Base-by-base conservation (phyloP, 495 filamentous ascomycete genomes). In the Paragyromitra xinjiangensis region DNA sequence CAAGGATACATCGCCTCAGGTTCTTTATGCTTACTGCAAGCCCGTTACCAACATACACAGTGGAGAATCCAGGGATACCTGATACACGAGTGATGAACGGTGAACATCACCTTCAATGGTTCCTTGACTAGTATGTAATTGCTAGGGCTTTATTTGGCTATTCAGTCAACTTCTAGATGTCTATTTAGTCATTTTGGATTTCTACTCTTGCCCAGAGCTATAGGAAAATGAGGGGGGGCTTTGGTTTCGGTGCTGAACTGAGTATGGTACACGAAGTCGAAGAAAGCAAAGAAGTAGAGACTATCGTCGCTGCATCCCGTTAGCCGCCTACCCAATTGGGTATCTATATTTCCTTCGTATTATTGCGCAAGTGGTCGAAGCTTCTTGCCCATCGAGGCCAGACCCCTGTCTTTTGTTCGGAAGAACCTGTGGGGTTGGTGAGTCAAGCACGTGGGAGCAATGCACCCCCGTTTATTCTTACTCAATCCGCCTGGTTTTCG, bases 41-140 rank as follows among this genome's bases (percentile, higher is more conserved):
- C 14, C 26, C 37, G 1, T 4, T 39, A 6, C 12, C 8, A 66
- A 7, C 11, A 14, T 16, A 8, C 5, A 7, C 6, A 0, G 14
- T 9, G 14, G 34, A 26, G 19, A 19, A 34, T 9, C 37, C 22
- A 22, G 7, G 22, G 50, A 14, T 61, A 22, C 42, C 14, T 26
- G 14, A n/a, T 5, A 11, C 11, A 64, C 69, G 69, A 71, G 69
- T 71, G 69, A 71, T 51, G 44, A 61, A 6, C 64, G 44, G 45
- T 71, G 69, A 71, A 71, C n/a, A 53, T 24, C 7, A 29, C 29
- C 45, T 29, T 63, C 53, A 51, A 51, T n/a, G 19, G 16, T n/a
- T 7, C n/a, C 19, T n/a, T 51, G 29, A 3, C 29, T 3, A 3
- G 29, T 34, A 3, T 34, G 4, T 34, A 34, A 34, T 34, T 2